Evolutionary conservation across 805 yeast genomes (phyloP), one percentile per base, ranked within the genome.

Genomic region (Saccharomyces kudriavzevii): DNA sequence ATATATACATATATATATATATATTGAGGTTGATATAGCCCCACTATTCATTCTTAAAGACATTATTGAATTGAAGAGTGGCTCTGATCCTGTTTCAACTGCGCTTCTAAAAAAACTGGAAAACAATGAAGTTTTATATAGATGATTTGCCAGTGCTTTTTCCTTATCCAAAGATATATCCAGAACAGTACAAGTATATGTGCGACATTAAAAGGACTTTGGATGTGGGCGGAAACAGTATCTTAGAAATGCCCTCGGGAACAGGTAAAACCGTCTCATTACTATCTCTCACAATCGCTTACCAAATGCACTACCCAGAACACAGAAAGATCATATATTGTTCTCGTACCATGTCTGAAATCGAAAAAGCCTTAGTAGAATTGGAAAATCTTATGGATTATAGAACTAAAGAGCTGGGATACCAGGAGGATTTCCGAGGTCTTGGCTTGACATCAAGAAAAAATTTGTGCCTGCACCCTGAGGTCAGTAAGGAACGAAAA

Each of bases 261-360:
- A 94, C 99, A 2, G 99, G 99, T 46, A 94, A 94, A 69, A 94
- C 99, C 40, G 87, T 94, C 2, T 90, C 98, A 0, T 76, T 94
- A 67, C 75, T 94, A 29, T 89, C 98, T 0, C 72, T 94, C 47
- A 89, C 98, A 0, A 89, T 94, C 48, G 96, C 99, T 13, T 94
- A 94, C 70, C 99, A 94, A 69, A 83, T 89, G 88, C 81, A 80
- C 66, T 91, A 92, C 68, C 96, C 97, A 9, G 97, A 92, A 64
- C 96, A 89, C 65, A 74, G 72, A 53, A 94, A 92, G 76, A 84
- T 94, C 60, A 89, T 94, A 5, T 94, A 94, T 71, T 94, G 99
- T 70, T 94, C 99, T 4, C 98, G 99, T 78, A 94, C 99, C 31
- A 94, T 94, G 98, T 89, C 97, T 10, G 99, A 94, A 73, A 94